Evolutionary conservation across 2,329 filamentous ascomycete species (phyloP).

Genomic region (Fusarium coicis): DNA sequence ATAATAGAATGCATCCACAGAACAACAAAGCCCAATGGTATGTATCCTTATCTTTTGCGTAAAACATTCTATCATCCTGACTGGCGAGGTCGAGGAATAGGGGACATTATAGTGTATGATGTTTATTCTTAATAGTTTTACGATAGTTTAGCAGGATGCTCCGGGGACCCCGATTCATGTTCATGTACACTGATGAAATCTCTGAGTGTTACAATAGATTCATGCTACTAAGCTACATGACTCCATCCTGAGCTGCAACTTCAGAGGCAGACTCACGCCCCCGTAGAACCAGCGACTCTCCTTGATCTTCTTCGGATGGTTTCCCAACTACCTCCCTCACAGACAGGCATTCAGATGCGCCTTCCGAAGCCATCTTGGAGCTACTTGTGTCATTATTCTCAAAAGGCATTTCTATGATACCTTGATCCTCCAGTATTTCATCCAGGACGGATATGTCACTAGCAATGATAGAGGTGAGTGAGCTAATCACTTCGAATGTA

Average conservation of each 20-base stretch:
- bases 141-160: neutral
- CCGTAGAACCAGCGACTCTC: neutral
- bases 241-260: neutral
- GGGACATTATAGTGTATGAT: neutral
- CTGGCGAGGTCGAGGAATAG: neutral
- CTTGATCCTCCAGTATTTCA: conserved; percentile 19
- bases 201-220: neutral
- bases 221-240: neutral
- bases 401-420: neutral
- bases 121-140: rapidly evolving
- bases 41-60: rapidly evolving
- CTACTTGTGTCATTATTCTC: neutral
- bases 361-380: neutral
- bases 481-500: conserved; percentile 6
- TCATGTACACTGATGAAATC: neutral
- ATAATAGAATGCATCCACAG: neutral
- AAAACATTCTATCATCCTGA: neutral
- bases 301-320: neutral
- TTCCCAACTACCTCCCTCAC: neutral
- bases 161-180: neutral
- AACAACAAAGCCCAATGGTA: neutral
- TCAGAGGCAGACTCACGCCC: neutral
- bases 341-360: neutral
- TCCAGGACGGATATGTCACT: conserved; percentile 4
- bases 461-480: conserved; percentile 16